phyloP scores from a whole-genome alignment of 257 asterid species.

The Mentha longifolia region DNA sequence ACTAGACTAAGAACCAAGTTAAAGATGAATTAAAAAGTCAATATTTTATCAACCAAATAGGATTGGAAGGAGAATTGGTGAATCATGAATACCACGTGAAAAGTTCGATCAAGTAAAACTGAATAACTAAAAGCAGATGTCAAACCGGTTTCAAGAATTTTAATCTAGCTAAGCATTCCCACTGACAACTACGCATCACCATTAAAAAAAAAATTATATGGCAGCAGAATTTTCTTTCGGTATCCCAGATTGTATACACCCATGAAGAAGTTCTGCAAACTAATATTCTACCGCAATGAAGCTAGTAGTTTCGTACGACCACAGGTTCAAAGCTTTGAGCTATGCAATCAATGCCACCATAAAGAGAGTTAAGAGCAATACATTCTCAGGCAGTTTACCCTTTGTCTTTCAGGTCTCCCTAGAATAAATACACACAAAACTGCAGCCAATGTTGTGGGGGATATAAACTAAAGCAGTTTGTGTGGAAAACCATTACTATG shows the following conservation, averaged over 20 bases:
- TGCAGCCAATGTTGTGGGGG: neutral
- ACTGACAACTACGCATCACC: conserved; percentile 12
- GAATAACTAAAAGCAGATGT: neutral
- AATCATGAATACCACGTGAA: conserved; percentile 5
- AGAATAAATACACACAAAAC: neutral
- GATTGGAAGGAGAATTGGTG: neutral
- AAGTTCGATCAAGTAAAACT: neutral
- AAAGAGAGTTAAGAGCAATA: neutral
- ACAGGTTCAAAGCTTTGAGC: conserved; percentile 5
- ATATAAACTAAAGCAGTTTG: conserved; percentile 16
- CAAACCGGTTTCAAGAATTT: conserved; percentile 4
- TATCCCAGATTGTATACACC: neutral
- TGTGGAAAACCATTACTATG: neutral
- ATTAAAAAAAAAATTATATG: too few relatives aligned
- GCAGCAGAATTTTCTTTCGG: conserved; percentile 9
- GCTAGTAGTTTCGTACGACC: neutral
- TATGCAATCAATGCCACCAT: neutral
- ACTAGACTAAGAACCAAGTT: conserved; percentile 7
- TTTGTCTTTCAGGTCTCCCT: neutral
- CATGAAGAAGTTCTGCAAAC: neutral
- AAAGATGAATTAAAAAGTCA: conserved; percentile 8
- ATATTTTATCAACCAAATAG: conserved; percentile 10
- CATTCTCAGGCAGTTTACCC: neutral
- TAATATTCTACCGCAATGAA: conserved; percentile 3
- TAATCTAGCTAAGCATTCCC: neutral